Base-by-base conservation (phyloP, 2,329 filamentous ascomycete genomes). In the Akanthomyces dipterigenus region DNA sequence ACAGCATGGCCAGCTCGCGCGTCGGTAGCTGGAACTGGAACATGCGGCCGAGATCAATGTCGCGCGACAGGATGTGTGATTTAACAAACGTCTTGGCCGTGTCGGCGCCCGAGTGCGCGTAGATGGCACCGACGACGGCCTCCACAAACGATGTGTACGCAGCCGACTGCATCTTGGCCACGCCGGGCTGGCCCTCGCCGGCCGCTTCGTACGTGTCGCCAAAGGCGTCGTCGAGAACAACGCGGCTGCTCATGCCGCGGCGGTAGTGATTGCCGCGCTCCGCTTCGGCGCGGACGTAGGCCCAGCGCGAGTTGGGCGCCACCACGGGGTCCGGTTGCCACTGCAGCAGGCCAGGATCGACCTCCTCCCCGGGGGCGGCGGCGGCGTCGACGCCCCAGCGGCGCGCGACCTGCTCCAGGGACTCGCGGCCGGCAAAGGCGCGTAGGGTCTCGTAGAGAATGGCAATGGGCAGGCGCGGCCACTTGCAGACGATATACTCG, bases 361-460 rank as follows among this genome's bases (percentile, higher is more conserved):
- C 93, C 77, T 98, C 93, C 63, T 85, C 85, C 55, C 93, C 95
- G 0, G 95, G 95, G 22, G 86, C 88, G 12, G 89, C 90, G n/a
- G 91, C 93, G 48, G 81, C 77, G 73, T 98, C 93, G 18, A 98
- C 86, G 76, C 95, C 95, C 95, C 95, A 99, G 77, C 95, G 89
- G 64, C 82, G 80, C 18, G 90, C 86, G 66, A 98, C 83, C 22
- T 86, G 80, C 56, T 87, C 79, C 51, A 98, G 81, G 1, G 93
- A 87, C 66, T 86, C 84, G 6, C 85, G 82, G 5, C 95, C 95
- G 51, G 88, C 83, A 72, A 91, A 98, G 51, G 90, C 92, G 69
- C 89, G 88, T 79, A 96, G 88, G 36, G 91, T 89, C 58, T 92
- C 87, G 76, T 91, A 96, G 57, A 96, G 78, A 61, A 99, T 88